phyloP scores from a whole-genome alignment of 805 yeast genomes.

The Starmerella lactis-condensi region DNA sequence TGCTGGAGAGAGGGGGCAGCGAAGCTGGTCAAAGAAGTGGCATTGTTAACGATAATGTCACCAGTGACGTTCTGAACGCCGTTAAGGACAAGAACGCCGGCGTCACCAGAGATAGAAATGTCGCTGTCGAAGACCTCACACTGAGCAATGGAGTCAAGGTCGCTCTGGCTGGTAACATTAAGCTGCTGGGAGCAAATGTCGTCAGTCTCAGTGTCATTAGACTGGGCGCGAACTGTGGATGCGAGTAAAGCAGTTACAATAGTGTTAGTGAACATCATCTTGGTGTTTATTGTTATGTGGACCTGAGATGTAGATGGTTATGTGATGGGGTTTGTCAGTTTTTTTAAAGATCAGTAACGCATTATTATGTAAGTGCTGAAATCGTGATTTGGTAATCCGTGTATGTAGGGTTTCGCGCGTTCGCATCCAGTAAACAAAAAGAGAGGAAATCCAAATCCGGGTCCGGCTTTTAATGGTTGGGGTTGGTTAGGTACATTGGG shows the following conservation, averaged over 20 bases:
- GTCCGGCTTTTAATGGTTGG: too few relatives aligned
- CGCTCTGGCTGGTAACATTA: slow-evolving; percentile 68
- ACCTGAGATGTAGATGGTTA: not conserved
- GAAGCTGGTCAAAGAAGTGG: slow-evolving; percentile 42
- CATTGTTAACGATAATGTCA: slow-evolving; percentile 46
- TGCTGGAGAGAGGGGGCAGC: slow-evolving; percentile 63
- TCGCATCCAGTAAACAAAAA: too few relatives aligned
- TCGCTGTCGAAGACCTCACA: slow-evolving; percentile 74
- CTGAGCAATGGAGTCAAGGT: slow-evolving; percentile 50
- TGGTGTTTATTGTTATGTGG: not conserved
- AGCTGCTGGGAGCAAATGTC: slow-evolving; percentile 25
- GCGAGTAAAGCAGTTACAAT: slow-evolving; percentile 12
- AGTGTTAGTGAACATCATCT: slow-evolving; percentile 10
- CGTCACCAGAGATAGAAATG: slow-evolving; percentile 50
- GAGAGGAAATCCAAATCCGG: too few relatives aligned
- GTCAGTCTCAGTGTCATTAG: slow-evolving; percentile 2
- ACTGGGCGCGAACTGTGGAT: slow-evolving; percentile 8
- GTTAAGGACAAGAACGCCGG: slow-evolving; percentile 33
- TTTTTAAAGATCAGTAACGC: too few relatives aligned
- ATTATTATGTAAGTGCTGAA: too few relatives aligned
- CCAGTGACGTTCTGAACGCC: slow-evolving; percentile 67
- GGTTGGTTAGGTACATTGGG: too few relatives aligned
- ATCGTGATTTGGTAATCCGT: too few relatives aligned
- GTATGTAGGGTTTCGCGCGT: too few relatives aligned
- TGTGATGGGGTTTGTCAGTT: not conserved